Evolutionary conservation across 495 filamentous ascomycete species (phyloP), one percentile per base, ranked within the genome.

Genomic region (Trichoderma reesei): DNA sequence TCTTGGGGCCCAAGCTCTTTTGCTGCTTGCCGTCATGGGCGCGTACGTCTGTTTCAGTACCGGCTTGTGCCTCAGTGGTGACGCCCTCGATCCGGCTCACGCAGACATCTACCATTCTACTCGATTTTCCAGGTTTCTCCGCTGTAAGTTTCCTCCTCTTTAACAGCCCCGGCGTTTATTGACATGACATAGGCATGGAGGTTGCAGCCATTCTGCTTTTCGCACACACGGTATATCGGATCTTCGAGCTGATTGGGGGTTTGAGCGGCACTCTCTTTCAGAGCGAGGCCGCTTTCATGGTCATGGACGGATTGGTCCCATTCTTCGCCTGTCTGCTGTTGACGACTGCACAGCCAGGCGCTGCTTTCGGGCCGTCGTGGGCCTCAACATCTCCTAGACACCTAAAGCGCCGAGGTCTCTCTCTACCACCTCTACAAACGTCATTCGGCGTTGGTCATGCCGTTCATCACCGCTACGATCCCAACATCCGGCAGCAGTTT

Each of bases 261-360:
- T 63, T 74, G 7, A 41, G 42, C 9, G 67, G 67, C 34, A 8
- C 62, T 39, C 66, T 76, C 0, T 68, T 71, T 20, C 67, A 68
- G 39, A 72, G 73, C n/a, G 67, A 70, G 46, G 34, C 65, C 18
- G 46, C 71, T 36, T 67, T 72, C 6, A 64, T 75, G 5, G 46
- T 78, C 42, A 69, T 79, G 36, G 75, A 81, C 65, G 78, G 74
- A 34, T 65, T 71, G 10, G 66, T 72, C 64, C 70, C 79, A 37
- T 67, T 78, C 9, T 46, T 79, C 7, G 69, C 72, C 4, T 59
- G 56, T 33, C 44, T 75, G 16, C 65, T 77, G 10, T 63, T 78
- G 1, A 63, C 66, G 3, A 41, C 61, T 34, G 60, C 59, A 8
- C 69, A 72, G 1, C 66, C 66, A 1, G 74, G 74, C 8, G 38